Base-by-base conservation (phyloP, 306 rosid genomes). In the Aeschynomene evenia region DNA sequence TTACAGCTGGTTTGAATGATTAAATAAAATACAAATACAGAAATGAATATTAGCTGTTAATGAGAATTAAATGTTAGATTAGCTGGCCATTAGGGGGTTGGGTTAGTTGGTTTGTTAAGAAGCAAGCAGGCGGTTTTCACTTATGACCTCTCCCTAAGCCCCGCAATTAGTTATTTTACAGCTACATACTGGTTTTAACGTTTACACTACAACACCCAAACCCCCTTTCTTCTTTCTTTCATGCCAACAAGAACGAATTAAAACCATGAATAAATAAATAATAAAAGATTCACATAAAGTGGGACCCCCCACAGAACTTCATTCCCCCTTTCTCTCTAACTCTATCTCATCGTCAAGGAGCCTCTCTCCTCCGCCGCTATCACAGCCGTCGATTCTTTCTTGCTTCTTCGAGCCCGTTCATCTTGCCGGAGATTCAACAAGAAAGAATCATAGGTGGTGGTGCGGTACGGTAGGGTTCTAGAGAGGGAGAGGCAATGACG, bases 371-470 rank as follows among this genome's bases (percentile, higher is more conserved):
- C 70, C 74, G 26, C 70, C 70, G 34, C 59, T 70, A 71, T 83
- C 77, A 51, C 39, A 50, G 18, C 62, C 73, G 76, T 52, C 40
- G 46, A 40, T 76, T 69, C 50, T 75, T 79, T 82, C 87, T 83
- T 67, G 79, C 26, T 54, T 28, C 45, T 69, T 80, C 79, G 7
- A 21, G 12, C 4, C 87, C 73, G 63, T 74, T 77, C 12, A 71
- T 69, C 75, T 77, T 50, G 66, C 75, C 71, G 54, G 39, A 42
- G 12, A 66, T 63, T 57, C 68, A 82, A 71, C 71, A 80, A 63
- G 73, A 82, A 60, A 68, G 73, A 68, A 23, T 1, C n/a, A n/a
- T n/a, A n/a, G n/a, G 11, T 2, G 66, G 7, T 1, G 19, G 26
- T 70, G 64, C 57, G 82, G 45, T 14, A 16, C 52, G 46, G 34